Base-by-base conservation (phyloP, 1,284 basidiomycete species). In the Trichosporon asahii region DNA sequence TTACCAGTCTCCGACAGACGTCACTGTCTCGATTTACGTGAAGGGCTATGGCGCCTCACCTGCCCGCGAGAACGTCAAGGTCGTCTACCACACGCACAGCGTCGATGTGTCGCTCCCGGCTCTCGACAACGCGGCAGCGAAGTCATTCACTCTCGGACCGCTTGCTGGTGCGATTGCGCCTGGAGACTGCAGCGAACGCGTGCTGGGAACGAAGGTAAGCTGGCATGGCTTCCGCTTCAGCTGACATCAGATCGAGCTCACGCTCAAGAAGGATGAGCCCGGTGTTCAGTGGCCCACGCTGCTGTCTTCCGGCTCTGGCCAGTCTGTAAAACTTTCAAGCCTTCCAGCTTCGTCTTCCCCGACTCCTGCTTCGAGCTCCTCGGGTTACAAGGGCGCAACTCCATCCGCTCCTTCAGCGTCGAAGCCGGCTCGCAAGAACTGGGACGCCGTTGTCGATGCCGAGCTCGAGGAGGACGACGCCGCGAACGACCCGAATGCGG, bases 161-260 rank as follows among this genome's bases (percentile, higher is more conserved):
- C 86, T 97, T 12, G 91, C 90, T 75, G 91, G 91, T 64, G 88
- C 90, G 79, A 92, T 97, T 75, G 87, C 90, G 76, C 85, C 90
- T 0, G 85, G 86, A 23, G 85, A 86, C 71, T 88, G 89, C 76
- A 86, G 86, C 25, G 91, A 85, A 81, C 88, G 88, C 3, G 89
- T 95, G 15, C 88, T 92, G 12, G 90, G 90, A 75, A 89, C 93
- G 74, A 97, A 97, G 82, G 87, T 95, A 65, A 64, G 94, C 94
- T 80, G 81, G 92, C 65, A 86, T 87, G 15, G 64, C 6, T 15
- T 4, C 44, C 15, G 29, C 4, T 11, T 66, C 15, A n/a, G 53
- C 68, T 68, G 46, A 70, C 63, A 11, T 2, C 72, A 83, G 82
- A 79, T 83, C 63, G 82, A 83, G 71, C 70, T 83, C 57, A 79